A percentile compares a stretch with the other conserved stretches of the same genome.
phyloP scores from a whole-genome alignment of 495 filamentous ascomycete genomes.

The Cudoniella acicularis region DNA sequence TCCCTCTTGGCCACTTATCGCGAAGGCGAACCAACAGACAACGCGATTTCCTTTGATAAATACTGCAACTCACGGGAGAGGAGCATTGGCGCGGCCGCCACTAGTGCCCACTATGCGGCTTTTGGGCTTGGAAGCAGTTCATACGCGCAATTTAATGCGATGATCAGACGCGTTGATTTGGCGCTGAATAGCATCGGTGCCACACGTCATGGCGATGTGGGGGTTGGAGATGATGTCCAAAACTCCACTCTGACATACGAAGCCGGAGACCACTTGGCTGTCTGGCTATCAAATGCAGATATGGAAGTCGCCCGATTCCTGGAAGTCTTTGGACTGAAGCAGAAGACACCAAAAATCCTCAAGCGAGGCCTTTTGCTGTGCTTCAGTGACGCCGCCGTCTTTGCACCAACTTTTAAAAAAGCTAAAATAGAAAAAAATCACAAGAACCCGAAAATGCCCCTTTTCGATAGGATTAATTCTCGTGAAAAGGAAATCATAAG shows the following conservation, averaged over 20 bases:
- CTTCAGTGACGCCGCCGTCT: too few relatives aligned
- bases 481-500: too few relatives aligned
- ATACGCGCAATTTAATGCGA: conserved; percentile 12
- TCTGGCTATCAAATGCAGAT: conserved; percentile 9
- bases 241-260: conserved; percentile 9
- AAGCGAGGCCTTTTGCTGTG: too few relatives aligned
- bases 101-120: conserved; percentile 23
- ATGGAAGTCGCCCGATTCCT: conserved; percentile 13
- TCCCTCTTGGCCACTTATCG: conserved; percentile 33
- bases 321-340: conserved; percentile 5
- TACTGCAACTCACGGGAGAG: background rate
- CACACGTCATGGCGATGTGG: conserved; percentile 2
- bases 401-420: too few relatives aligned
- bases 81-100: background rate
- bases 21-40: conserved; percentile 35
- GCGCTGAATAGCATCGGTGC: conserved; percentile 5
- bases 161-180: conserved; percentile 7
- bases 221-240: conserved; percentile 14
- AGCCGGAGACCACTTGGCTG: conserved; percentile 15
- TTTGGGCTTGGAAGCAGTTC: conserved; percentile 29
- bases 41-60: conserved; percentile 17
- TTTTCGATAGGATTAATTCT: too few relatives aligned
- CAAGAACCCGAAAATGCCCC: too few relatives aligned
- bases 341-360: too few relatives aligned
- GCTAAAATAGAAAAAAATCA: too few relatives aligned